These are phyloP conservation scores for Glycyrrhiza uralensis DNA, from an alignment of 306 rosid species.

Conservation along the genomic window DNA sequence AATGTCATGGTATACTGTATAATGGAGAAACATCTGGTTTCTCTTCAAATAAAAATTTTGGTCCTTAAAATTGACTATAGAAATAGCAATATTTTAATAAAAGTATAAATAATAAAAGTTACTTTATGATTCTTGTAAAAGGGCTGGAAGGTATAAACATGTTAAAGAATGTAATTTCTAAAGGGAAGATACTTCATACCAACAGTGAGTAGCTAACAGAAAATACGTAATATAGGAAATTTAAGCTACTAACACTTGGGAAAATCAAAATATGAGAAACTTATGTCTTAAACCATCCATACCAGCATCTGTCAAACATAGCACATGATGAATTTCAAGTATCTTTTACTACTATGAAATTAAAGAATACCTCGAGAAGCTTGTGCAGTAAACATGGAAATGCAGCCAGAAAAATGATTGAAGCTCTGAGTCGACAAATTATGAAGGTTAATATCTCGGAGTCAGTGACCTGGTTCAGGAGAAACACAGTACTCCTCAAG, in stretches of 20 bases:
- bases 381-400: conserved; percentile 65
- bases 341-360: conserved; percentile 4
- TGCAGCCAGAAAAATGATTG: conserved; percentile 53
- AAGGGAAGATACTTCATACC: neutral
- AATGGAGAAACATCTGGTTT: neutral
- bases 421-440: conserved; percentile 62
- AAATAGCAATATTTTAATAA: neutral
- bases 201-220: neutral
- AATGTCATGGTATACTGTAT: neutral
- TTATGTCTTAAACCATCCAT: neutral
- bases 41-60: conserved; percentile 7
- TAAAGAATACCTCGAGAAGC: conserved; percentile 63
- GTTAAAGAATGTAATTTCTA: conserved; percentile 5
- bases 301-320: neutral
- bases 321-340: conserved; percentile 8
- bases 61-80: neutral
- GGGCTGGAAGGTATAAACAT: neutral
- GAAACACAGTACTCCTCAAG: conserved; percentile 69
- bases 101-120: neutral
- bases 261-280: conserved; percentile 3
- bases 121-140: neutral
- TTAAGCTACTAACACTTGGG: neutral
- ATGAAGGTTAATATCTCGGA: conserved; percentile 66
- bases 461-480: conserved; percentile 70
- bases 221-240: neutral